These are phyloP conservation scores for Bruguiera sexangula DNA, from an alignment of 345 rosid species.

Conservation along the genomic window DNA sequence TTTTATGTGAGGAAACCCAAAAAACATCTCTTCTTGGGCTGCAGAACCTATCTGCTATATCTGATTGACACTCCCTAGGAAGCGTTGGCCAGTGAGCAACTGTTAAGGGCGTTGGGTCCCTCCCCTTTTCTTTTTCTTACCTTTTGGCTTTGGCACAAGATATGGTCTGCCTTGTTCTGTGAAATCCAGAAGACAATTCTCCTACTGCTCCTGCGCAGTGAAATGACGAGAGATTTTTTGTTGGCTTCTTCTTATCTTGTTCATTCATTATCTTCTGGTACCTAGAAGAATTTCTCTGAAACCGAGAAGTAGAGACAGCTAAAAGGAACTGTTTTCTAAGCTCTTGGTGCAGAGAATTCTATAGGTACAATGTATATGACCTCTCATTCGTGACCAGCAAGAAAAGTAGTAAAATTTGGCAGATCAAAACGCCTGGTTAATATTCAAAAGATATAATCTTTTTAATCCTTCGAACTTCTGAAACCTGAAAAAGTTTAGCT, in stretches of 20 bases:
- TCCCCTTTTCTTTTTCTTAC: slow-evolving; percentile 23
- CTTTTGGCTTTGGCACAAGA: slow-evolving; percentile 30
- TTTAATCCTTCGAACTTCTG: background rate
- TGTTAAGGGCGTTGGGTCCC: slow-evolving; percentile 15
- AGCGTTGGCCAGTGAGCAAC: slow-evolving; percentile 12
- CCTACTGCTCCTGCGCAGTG: slow-evolving; percentile 18
- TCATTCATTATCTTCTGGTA: slow-evolving; percentile 16
- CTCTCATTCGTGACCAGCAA: background rate
- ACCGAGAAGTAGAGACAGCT: slow-evolving; percentile 1
- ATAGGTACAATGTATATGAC: background rate
- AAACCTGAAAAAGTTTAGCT: background rate
- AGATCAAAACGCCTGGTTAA: background rate
- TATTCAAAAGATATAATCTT: background rate
- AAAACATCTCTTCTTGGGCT: slow-evolving; percentile 39
- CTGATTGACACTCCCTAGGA: slow-evolving; percentile 16
- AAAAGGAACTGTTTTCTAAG: background rate
- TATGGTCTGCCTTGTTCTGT: slow-evolving; percentile 35
- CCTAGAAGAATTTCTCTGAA: slow-evolving; percentile 16
- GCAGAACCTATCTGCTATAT: slow-evolving; percentile 18
- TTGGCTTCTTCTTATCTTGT: slow-evolving; percentile 19
- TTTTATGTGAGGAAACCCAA: slow-evolving; percentile 35
- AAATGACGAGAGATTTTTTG: slow-evolving; percentile 21
- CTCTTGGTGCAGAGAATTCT: background rate
- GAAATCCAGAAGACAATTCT: slow-evolving; percentile 28
- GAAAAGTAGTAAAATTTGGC: background rate